Evolutionary conservation across 306 rosid genomes (phyloP).

Genomic region (Dryas alaskensis): DNA sequence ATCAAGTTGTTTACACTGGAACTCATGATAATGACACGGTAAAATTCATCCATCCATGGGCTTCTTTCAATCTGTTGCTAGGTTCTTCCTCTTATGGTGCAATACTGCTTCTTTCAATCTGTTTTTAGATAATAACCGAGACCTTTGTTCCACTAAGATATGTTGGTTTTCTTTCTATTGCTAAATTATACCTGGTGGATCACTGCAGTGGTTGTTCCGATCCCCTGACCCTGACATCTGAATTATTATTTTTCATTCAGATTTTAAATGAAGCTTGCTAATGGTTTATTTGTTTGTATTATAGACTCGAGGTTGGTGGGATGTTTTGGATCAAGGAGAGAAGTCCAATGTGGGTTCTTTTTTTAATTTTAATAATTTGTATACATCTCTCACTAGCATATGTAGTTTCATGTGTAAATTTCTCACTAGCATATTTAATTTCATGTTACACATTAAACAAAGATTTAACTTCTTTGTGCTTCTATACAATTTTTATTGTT

Average conservation of each 20-base stretch:
- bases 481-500: conserved; percentile 11
- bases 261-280: conserved; percentile 22
- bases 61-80: conserved; percentile 10
- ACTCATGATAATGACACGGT: conserved; percentile 97
- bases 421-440: conserved; percentile 12
- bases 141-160: background rate
- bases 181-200: conserved; percentile 14
- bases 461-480: background rate
- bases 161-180: conserved; percentile 1
- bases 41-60: conserved; percentile 29
- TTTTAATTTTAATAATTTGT: background rate
- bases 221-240: conserved; percentile 14
- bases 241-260: conserved; percentile 5
- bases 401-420: conserved; percentile 3
- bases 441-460: conserved; percentile 3
- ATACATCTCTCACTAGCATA: background rate
- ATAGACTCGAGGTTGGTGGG: conserved; percentile 94
- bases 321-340: conserved; percentile 65
- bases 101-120: background rate
- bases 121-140: background rate
- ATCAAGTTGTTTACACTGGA: conserved; percentile 94
- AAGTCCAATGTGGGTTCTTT: conserved; percentile 57
- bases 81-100: background rate
- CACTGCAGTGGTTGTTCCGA: conserved; percentile 7
- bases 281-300: conserved; percentile 21